Evolutionary conservation across 1,284 basidiomycete species (phyloP).

Genomic region (Ustilago loliicola): DNA sequence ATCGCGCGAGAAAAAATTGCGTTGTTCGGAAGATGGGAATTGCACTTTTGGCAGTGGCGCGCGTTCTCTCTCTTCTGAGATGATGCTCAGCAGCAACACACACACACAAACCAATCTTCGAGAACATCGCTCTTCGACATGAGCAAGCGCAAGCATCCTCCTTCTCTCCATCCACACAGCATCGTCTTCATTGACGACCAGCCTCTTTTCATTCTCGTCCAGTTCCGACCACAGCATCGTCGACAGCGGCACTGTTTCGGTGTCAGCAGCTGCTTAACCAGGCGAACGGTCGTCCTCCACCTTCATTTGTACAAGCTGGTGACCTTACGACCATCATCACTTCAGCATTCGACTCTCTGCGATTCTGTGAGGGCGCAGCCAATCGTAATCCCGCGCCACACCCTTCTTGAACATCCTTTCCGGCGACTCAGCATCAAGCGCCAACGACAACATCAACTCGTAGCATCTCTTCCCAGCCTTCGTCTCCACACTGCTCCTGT

Average conservation of each 20-base stretch:
- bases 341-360: neutral
- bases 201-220: neutral
- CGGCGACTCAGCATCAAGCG: neutral
- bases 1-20: slow-evolving; percentile 17
- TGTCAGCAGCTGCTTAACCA: too few relatives aligned
- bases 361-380: neutral
- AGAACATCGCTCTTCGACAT: slow-evolving; percentile 1
- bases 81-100: slow-evolving; percentile 23
- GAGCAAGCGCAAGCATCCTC: neutral
- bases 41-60: slow-evolving; percentile 23
- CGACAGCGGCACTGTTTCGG: neutral
- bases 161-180: slow-evolving; percentile 5
- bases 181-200: slow-evolving; percentile 1
- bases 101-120: slow-evolving; percentile 3
- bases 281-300: neutral
- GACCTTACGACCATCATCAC: neutral
- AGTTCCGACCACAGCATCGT: neutral
- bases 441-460: neutral
- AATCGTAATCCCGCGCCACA: neutral
- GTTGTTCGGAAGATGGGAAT: slow-evolving; percentile 42
- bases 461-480: neutral
- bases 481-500: neutral
- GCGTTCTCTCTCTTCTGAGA: neutral
- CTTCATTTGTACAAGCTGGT: neutral
- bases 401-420: neutral